Evolutionary conservation across 2,329 filamentous ascomycete genomes (phyloP).

Genomic region (Cadophora malorum): DNA sequence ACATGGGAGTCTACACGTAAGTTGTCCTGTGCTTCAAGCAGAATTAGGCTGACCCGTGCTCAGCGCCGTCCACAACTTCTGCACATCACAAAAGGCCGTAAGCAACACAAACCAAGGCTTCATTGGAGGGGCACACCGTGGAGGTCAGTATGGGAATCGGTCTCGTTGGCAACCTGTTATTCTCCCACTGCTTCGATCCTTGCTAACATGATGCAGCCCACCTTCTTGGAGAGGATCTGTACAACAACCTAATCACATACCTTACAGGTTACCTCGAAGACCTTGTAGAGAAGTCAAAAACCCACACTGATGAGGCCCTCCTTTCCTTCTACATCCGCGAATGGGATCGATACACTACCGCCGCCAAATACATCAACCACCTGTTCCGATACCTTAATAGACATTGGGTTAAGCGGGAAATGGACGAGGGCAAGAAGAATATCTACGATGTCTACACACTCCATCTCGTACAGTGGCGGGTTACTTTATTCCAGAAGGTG

Average conservation of each 20-base stretch:
- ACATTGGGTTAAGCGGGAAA: conserved; percentile 98
- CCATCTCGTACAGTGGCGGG: conserved; percentile 93
- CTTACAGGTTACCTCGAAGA: conserved; percentile 75
- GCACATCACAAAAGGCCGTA: conserved; percentile 94
- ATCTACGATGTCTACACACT: conserved; percentile 98
- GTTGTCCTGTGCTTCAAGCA: conserved; percentile 34
- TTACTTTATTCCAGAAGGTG: conserved; percentile 85
- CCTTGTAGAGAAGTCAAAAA: conserved; percentile 75
- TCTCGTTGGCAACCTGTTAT: conserved; percentile 24
- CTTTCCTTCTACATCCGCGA: conserved; percentile 94
- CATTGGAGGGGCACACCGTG: conserved; percentile 67
- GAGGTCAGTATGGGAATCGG: conserved; percentile 58
- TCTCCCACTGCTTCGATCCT: conserved; percentile 19
- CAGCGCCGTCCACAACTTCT: conserved; percentile 97
- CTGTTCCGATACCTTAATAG: conserved; percentile 95
- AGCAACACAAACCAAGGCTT: conserved; percentile 55
- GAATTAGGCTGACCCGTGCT: conserved; percentile 47
- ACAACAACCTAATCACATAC: conserved; percentile 88
- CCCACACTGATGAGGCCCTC: conserved; percentile 87
- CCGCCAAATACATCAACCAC: conserved; percentile 97
- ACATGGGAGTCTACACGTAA: conserved; percentile 96
- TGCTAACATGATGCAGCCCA: conserved; percentile 67
- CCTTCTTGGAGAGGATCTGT: conserved; percentile 92
- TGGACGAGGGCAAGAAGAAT: conserved; percentile 98
- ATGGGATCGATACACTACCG: conserved; percentile 94